These are phyloP conservation scores for Podaxis rugospora DNA, from an alignment of 768 basidiomycete species.

Conservation along the genomic window DNA sequence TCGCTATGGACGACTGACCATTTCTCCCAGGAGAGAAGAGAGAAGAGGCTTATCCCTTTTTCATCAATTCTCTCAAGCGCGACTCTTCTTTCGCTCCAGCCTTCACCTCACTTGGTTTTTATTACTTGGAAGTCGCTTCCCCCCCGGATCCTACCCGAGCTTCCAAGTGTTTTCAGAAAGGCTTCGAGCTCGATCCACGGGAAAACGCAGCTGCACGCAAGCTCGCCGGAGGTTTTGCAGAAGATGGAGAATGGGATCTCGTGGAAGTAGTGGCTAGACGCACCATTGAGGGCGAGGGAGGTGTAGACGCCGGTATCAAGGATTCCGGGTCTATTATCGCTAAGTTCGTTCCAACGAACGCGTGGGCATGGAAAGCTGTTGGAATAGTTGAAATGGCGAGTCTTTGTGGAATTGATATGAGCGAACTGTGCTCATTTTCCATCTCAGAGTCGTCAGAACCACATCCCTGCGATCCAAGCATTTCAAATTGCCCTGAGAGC, in stretches of 20 bases:
- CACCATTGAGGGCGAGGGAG: conserved; percentile 92
- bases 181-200: conserved; percentile 91
- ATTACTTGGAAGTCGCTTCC: conserved; percentile 66
- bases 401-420: conserved; percentile 3
- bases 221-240: conserved; percentile 86
- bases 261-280: conserved; percentile 92
- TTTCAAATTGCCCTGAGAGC: conserved; percentile 85
- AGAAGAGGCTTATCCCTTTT: conserved; percentile 72
- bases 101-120: conserved; percentile 89
- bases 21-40: conserved; percentile 35
- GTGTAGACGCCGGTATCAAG: conserved; percentile 50
- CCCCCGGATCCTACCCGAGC: conserved; percentile 83
- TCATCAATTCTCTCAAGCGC: conserved; percentile 75
- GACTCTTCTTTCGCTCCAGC: conserved; percentile 79
- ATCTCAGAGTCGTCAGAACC: conserved; percentile 61
- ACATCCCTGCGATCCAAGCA: conserved; percentile 70
- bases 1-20: conserved; percentile 3
- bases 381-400: conserved; percentile 88
- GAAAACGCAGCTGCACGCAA: conserved; percentile 82
- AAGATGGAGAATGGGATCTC: conserved; percentile 92
- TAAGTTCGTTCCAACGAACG: conserved; percentile 69
- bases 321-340: conserved; percentile 29
- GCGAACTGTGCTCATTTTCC: neutral
- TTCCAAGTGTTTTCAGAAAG: conserved; percentile 96
- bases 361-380: conserved; percentile 98